Base-by-base conservation (phyloP, 306 rosid genomes). In the Ormosia semicastrata region DNA sequence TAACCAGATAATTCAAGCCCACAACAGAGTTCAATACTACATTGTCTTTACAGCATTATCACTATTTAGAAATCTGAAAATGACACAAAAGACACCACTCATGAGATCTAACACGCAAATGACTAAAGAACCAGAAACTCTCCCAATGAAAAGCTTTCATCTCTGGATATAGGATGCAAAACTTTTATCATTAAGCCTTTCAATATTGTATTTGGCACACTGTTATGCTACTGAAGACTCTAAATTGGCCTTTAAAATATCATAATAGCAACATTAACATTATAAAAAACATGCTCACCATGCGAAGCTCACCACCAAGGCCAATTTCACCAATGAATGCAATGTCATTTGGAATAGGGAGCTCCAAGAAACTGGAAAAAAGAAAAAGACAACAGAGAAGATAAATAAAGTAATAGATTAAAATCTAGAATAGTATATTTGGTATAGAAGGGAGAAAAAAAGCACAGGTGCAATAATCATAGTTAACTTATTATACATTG, bases 271-370 rank as follows among this genome's bases (percentile, higher is more conserved):
- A 41, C 11, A 69, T 69, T 18, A 4, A 66, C 41, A 17, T 57
- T 10, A 66, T 34, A 54, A 76, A 83, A 14, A 36, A 80, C 0
- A 68, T 53, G 54, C 95, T 88, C 78, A 95, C 97, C 92, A 14
- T 84, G 81, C 97, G 98, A 85, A 95, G 92, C 89, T 95, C 99
- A 2, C 99, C 98, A 14, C 91, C 90, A 2, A 93, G 98, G 62
- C 98, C 99, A 75, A 95, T 82, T 92, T 95, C 99, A 78, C 97
- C 99, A 15, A 95, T 88, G 86, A 95, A 95, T 74, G 97, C 98
- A n/a, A 89, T 84, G 69, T 82, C 86, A 76, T 85, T 90, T 57
- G 99, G 97, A 86, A 95, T 86, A 49, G 98, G 95, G 17, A 81
- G 84, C 88, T 92, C 98, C 96, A 95, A 78, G 87, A 89, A 95